Conservation (phyloP, 805 yeast species). For the Metschnikowia reukaufii region DNA sequence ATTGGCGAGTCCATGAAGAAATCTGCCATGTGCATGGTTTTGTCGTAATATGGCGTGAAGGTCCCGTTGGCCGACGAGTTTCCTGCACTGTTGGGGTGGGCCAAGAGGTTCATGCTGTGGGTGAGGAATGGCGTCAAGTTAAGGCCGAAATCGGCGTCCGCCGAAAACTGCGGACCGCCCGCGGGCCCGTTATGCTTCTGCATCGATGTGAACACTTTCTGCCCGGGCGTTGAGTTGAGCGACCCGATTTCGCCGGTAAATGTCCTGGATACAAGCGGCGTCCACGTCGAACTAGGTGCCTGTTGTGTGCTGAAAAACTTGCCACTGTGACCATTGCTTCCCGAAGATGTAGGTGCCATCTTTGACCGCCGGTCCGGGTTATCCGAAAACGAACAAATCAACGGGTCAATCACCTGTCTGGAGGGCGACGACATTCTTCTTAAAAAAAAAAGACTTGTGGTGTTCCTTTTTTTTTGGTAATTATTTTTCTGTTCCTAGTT, state of each 20-base stretch:
- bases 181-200: constrained; percentile 14
- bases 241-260: constrained; percentile 34
- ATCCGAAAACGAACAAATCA: constrained; percentile 26
- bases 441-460: too few species aligned
- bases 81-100: constrained; percentile 22
- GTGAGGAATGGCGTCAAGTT: constrained; percentile 44
- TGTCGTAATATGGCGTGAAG: constrained; percentile 46
- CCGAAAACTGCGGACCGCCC: constrained; percentile 2
- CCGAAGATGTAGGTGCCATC: constrained; percentile 7
- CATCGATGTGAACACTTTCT: constrained; percentile 22
- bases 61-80: constrained; percentile 22
- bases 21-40: constrained; percentile 41
- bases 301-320: background rate
- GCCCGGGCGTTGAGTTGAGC: constrained; percentile 39
- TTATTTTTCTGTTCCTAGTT: too few species aligned
- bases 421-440: constrained; percentile 36
- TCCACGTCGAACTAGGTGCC: constrained; percentile 32
- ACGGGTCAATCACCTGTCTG: constrained; percentile 33
- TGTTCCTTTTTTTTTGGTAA: background rate
- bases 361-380: constrained; percentile 6
- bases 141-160: constrained; percentile 27
- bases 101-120: constrained; percentile 30
- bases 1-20: constrained; percentile 48
- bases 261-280: constrained; percentile 42
- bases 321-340: constrained; percentile 1